These are phyloP conservation scores for Fusarium concolor DNA, from an alignment of 2,329 filamentous ascomycete species.

Conservation along the genomic window DNA sequence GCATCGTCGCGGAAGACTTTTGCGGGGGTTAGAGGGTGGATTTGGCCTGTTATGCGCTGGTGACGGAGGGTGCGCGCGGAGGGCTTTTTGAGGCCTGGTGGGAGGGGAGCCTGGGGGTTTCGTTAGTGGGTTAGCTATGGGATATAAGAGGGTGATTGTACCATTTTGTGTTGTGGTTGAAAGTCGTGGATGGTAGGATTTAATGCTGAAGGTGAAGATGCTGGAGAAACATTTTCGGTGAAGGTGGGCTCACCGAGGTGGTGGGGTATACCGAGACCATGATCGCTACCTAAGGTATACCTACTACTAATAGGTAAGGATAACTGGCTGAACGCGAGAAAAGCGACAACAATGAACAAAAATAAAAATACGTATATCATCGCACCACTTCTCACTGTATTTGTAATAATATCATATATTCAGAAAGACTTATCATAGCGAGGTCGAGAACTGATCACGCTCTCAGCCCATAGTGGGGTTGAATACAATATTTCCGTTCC, in stretches of 20 bases:
- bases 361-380: no score
- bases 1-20: slow-evolving; percentile 65
- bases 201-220: slow-evolving; percentile 10
- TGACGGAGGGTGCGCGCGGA: slow-evolving; percentile 68
- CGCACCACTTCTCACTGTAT: no score
- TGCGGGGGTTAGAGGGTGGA: slow-evolving; percentile 63
- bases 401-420: neutral
- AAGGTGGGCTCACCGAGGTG: slow-evolving; percentile 34
- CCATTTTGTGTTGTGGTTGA: slow-evolving; percentile 36
- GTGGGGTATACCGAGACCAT: slow-evolving; percentile 41
- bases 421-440: rapidly evolving
- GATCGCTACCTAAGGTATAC: no score
- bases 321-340: no score
- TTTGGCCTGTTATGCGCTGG: slow-evolving; percentile 61
- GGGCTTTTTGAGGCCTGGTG: slow-evolving; percentile 62
- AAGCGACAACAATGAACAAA: no score
- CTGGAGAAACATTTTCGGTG: slow-evolving; percentile 46
- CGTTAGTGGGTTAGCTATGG: neutral
- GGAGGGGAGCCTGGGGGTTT: slow-evolving; percentile 44
- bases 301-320: no score
- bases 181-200: neutral
- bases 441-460: neutral
- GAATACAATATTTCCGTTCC: neutral
- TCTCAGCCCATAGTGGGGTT: slow-evolving; percentile 12
- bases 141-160: neutral